Conservation (phyloP, 2,329 filamentous ascomycete species). For the Spiromastix sp. region DNA sequence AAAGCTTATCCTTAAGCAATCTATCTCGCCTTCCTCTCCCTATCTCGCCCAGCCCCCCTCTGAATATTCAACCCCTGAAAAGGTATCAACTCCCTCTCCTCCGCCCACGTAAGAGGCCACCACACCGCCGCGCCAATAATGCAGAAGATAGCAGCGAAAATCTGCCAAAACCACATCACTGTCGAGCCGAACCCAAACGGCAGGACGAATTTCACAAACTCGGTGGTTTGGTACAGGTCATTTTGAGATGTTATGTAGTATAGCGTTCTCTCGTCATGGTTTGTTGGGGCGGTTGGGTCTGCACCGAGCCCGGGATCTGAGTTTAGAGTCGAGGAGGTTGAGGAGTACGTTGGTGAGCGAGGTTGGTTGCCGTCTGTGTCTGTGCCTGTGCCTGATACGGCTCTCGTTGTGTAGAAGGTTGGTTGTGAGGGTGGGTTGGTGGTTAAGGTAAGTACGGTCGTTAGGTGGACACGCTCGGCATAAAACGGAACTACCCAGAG, state of each 20-base stretch:
- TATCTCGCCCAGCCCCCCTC: not conserved
- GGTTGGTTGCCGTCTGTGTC: constrained; percentile 14
- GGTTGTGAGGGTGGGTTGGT: constrained; percentile 42
- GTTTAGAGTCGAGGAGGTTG: not conserved
- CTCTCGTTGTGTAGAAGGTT: too few species aligned
- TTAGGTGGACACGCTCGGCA: constrained; percentile 55
- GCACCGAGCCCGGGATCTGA: not conserved
- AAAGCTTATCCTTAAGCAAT: too few species aligned
- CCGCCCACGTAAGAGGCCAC: constrained; percentile 41
- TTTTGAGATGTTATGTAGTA: constrained; percentile 71
- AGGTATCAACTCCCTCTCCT: constrained; percentile 30
- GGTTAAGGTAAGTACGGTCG: constrained; percentile 55
- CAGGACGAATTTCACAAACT: constrained; percentile 62
- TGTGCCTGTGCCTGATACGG: too few species aligned
- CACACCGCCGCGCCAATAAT: constrained; percentile 45
- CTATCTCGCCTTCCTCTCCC: too few species aligned
- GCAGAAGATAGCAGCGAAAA: constrained; percentile 55
- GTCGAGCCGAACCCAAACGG: constrained; percentile 48
- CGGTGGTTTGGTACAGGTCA: constrained; percentile 69
- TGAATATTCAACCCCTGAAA: constrained; percentile 5
- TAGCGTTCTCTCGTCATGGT: constrained; percentile 24
- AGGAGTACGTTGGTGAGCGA: not conserved
- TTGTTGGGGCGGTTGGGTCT: constrained; percentile 9
- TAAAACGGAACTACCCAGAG: constrained; percentile 72
- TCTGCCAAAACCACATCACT: constrained; percentile 52